A percentile compares a stretch with the other conserved stretches of the same genome.
These are phyloP conservation scores for Hansfordia pulvinata DNA, from an alignment of 2,329 filamentous ascomycete genomes.

Conservation along the genomic window DNA sequence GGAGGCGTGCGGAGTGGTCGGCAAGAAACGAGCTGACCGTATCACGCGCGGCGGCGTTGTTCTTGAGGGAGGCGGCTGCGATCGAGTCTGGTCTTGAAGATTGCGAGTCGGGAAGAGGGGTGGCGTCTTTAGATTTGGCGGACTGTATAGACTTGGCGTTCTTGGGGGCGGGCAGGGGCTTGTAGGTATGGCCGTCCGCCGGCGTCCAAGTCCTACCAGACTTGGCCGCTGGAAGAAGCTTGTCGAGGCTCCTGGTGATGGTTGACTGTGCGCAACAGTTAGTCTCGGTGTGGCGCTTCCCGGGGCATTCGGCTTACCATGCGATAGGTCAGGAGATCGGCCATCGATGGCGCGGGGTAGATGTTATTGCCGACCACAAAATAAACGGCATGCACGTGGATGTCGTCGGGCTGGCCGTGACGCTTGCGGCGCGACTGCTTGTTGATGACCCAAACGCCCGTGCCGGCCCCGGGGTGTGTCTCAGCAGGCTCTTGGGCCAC, in stretches of 20 bases:
- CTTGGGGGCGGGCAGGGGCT: constrained; percentile 17
- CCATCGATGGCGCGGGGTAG: constrained; percentile 50
- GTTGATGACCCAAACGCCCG: constrained; percentile 56
- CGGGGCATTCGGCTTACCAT: constrained; percentile 31
- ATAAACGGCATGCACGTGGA: constrained; percentile 45
- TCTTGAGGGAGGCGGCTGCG: constrained; percentile 16
- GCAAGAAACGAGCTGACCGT: constrained; percentile 30
- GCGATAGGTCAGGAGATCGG: constrained; percentile 43
- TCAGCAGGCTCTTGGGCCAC: constrained; percentile 53
- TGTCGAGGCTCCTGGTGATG: constrained; percentile 40
- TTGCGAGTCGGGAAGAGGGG: constrained; percentile 28
- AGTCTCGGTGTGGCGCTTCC: constrained; percentile 3
- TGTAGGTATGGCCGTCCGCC: constrained; percentile 37
- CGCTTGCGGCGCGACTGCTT: constrained; percentile 52
- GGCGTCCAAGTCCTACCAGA: constrained; percentile 40
- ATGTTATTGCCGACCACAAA: constrained; percentile 54
- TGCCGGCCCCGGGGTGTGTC: constrained; percentile 43
- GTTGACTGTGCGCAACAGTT: constrained; percentile 24
- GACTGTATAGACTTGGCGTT: constrained; percentile 13
- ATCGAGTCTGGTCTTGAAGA: constrained; percentile 6
- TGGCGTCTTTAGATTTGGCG: constrained; percentile 30
- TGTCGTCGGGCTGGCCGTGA: constrained; percentile 40
- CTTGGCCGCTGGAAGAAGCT: constrained; percentile 35
- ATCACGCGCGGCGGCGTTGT: constrained; percentile 17
- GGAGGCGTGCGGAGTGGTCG: constrained; percentile 43